Evolutionary conservation across 1,284 basidiomycete genomes (phyloP), one percentile per base, ranked within the genome.

Genomic region (Volvariella surrecta): DNA sequence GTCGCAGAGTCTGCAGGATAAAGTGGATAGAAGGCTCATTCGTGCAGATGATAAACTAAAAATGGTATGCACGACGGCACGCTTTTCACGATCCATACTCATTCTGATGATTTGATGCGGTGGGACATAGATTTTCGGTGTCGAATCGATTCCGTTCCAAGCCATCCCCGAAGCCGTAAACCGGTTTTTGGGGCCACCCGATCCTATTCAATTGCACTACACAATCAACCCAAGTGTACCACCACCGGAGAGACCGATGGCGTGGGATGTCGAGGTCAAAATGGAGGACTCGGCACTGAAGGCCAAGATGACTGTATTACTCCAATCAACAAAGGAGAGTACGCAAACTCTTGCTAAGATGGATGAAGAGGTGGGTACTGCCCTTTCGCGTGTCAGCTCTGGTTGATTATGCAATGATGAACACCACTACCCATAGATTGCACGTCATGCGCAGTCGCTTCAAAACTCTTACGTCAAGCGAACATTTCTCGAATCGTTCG

Each of bases 201-300:
- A 93, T 45, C 93, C 95, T 0, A 71, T 96, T 47, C 65, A 92
- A 15, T 65, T 98, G n/a, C 79, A 89, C 54, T 93, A 95, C 58
- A 75, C 68, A 2, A 59, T 88, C 42, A 76, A 83, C 46, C 84
- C 80, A 0, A 57, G 66, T 9, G 50, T 66, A 13, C 70, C 68
- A 20, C 74, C 81, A 0, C 71, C 79, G 1, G 82, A 85, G 37
- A 68, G 77, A 31, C 77, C 80, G 1, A 63, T 71, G 51, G 89
- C 82, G 0, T 97, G 82, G 71, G 94, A 97, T 57, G 78, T 95
- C 17, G 89, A 95, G 45, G 66, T 97, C 16, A 93, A 92, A 57
- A 75, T 88, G 57, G 94, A 97, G 55, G 94, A 97, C 57, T 70
- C 77, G 9, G 62, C 63, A 0, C 61, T 89, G 46, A 93, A 91